Percentiles rank a stretch among this genome's conserved stretches.
Conservation (phyloP, 495 filamentous ascomycete species). For the Pseudomonodictys pantanalensis region DNA sequence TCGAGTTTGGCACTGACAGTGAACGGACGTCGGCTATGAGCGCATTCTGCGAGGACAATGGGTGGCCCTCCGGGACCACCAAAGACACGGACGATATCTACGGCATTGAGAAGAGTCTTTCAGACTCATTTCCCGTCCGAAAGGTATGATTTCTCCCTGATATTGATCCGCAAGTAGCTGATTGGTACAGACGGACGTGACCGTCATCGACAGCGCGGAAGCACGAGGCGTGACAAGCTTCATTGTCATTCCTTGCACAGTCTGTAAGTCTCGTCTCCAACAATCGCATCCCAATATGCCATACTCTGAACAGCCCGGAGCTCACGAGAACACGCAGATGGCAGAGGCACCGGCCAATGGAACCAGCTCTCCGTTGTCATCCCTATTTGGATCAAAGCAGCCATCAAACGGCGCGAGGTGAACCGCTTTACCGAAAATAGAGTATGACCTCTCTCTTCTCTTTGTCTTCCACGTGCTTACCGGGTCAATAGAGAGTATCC, state of each 20-base stretch:
- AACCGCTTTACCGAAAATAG: slow-evolving; percentile 41
- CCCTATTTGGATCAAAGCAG: slow-evolving; percentile 38
- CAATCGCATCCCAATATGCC: too few relatives aligned
- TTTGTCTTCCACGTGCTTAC: background rate
- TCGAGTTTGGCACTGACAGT: background rate
- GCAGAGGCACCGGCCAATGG: slow-evolving; percentile 41
- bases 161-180: slow-evolving; percentile 7
- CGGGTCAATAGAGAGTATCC: slow-evolving; percentile 30
- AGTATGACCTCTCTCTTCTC: slow-evolving; percentile 31
- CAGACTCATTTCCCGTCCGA: slow-evolving; percentile 31
- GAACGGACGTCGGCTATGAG: slow-evolving; percentile 36
- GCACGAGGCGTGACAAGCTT: slow-evolving; percentile 38
- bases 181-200: slow-evolving; percentile 29
- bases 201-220: slow-evolving; percentile 36
- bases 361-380: slow-evolving; percentile 43
- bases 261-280: slow-evolving; percentile 36
- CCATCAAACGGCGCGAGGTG: slow-evolving; percentile 40
- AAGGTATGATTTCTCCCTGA: slow-evolving; percentile 33
- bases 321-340: slow-evolving; percentile 35
- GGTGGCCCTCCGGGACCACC: slow-evolving; percentile 38
- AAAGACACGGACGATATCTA: slow-evolving; percentile 37
- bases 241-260: slow-evolving; percentile 36
- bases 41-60: slow-evolving; percentile 35
- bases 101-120: slow-evolving; percentile 36
- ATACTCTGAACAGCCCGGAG: too few relatives aligned